Conservation (phyloP, 805 yeast genomes). For the Yarrowia porcina region DNA sequence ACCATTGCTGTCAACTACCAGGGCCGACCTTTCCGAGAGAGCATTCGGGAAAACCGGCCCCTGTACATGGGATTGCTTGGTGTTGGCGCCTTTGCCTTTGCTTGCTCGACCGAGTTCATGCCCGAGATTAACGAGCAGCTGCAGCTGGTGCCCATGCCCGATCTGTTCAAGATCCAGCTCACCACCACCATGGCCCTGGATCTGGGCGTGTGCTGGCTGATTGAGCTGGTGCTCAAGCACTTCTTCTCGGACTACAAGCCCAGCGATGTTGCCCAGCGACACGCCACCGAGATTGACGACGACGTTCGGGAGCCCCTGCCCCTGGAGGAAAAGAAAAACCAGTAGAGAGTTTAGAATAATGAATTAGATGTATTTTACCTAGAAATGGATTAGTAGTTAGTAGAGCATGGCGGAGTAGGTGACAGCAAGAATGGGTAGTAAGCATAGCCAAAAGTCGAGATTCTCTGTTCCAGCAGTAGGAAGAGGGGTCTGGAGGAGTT, state of each 20-base stretch:
- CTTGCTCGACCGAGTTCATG: conserved; percentile 90
- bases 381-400: not conserved
- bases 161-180: conserved; percentile 69
- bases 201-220: conserved; percentile 67
- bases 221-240: conserved; percentile 72
- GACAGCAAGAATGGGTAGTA: not conserved
- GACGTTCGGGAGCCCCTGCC: conserved; percentile 3
- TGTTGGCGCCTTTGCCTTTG: conserved; percentile 80
- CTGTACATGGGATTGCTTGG: conserved; percentile 95
- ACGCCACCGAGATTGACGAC: conserved; percentile 35
- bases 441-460: not conserved
- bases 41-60: conserved; percentile 84
- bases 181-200: conserved; percentile 72
- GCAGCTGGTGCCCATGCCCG: conserved; percentile 84
- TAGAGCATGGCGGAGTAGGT: not conserved
- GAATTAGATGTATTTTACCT: conserved; percentile 13
- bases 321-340: conserved; percentile 32
- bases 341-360: conserved; percentile 26
- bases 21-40: conserved; percentile 94
- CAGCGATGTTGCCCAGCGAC: conserved; percentile 72
- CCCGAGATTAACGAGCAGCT: conserved; percentile 93
- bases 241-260: conserved; percentile 89
- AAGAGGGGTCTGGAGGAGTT: not conserved
- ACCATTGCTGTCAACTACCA: conserved; percentile 97
- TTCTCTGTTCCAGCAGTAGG: not conserved